Evolutionary conservation across 352 stramenopile species (phyloP).

Genomic region (Phytophthora sojae): DNA sequence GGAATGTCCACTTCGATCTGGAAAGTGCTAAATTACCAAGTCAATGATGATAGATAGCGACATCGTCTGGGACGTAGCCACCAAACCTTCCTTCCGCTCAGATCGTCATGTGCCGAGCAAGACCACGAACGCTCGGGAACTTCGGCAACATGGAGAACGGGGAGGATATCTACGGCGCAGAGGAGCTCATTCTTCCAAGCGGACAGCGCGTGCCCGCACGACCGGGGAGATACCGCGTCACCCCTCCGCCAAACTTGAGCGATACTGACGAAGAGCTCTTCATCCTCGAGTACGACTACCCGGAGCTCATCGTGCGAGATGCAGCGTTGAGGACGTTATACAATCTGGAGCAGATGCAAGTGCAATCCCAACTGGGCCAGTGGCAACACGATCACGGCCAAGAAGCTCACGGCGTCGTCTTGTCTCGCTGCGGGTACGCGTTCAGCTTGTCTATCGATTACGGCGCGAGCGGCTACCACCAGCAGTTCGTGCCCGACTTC

Average conservation of each 20-base stretch:
- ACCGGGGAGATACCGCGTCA: neutral
- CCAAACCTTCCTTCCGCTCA: neutral
- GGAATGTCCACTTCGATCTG: too few relatives aligned
- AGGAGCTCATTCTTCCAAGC: neutral
- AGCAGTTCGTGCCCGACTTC: constrained; percentile 10
- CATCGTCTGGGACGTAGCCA: neutral
- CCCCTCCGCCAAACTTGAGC: neutral
- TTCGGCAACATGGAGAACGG: neutral
- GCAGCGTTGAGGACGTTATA: neutral
- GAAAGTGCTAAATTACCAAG: too few relatives aligned
- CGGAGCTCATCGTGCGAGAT: neutral
- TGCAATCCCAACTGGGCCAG: neutral
- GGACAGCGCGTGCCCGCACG: neutral
- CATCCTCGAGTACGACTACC: constrained; percentile 1
- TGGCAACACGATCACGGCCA: neutral
- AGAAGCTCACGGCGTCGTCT: neutral
- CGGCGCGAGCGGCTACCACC: neutral
- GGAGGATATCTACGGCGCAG: neutral
- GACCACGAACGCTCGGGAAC: neutral
- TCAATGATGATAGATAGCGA: neutral
- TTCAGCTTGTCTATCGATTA: neutral
- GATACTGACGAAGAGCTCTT: neutral
- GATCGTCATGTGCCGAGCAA: neutral
- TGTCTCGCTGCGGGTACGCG: neutral
- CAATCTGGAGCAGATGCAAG: neutral